Percentiles rank a stretch among this genome's conserved stretches.
These are phyloP conservation scores for Trametes polyzona DNA, from an alignment of 1,284 basidiomycete genomes.

Conservation along the genomic window DNA sequence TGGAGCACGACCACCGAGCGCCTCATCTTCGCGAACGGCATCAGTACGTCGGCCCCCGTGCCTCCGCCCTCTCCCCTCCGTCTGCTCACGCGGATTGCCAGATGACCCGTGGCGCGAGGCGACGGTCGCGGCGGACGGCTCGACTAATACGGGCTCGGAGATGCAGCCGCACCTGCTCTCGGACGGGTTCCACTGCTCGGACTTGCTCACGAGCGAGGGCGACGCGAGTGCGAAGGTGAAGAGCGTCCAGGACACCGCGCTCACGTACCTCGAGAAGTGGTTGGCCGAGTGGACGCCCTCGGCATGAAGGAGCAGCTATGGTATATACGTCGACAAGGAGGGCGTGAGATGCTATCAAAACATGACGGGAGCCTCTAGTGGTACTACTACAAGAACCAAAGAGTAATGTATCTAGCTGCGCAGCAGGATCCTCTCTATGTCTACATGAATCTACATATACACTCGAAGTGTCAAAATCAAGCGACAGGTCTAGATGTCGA, in stretches of 20 bases:
- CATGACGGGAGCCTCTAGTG: too few relatives aligned
- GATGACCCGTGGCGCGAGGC: conserved; percentile 72
- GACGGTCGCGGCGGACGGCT: conserved; percentile 59
- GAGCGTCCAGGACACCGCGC: conserved; percentile 50
- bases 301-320: background rate
- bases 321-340: background rate
- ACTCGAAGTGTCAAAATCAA: too few relatives aligned
- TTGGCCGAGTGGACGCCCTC: conserved; percentile 17
- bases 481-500: too few relatives aligned
- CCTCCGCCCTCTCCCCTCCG: background rate
- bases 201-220: conserved; percentile 46
- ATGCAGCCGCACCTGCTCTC: conserved; percentile 56
- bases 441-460: too few relatives aligned
- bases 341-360: background rate
- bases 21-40: conserved; percentile 69
- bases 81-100: conserved; percentile 26
- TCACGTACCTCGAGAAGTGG: conserved; percentile 31
- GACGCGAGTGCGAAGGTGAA: conserved; percentile 50
- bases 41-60: conserved; percentile 46
- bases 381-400: too few relatives aligned
- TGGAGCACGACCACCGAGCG: conserved; percentile 60
- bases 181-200: conserved; percentile 69
- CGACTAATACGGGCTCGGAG: conserved; percentile 46
- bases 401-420: too few relatives aligned
- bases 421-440: too few relatives aligned